phyloP scores from a whole-genome alignment of 345 rosid species.

The Brassica rapa region DNA sequence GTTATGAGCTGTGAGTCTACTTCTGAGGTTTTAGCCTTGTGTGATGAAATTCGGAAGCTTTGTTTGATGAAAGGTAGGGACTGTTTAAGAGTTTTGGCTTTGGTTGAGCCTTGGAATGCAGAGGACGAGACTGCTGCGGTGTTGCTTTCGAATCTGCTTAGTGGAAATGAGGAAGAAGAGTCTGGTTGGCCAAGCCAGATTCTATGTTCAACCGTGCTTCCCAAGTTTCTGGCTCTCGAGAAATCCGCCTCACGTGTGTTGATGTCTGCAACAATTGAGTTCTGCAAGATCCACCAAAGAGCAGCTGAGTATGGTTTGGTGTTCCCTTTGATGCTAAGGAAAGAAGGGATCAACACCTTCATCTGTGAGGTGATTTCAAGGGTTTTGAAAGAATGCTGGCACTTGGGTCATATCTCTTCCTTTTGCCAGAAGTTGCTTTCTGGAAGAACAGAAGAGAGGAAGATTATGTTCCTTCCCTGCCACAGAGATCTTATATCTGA shows the following conservation, averaged over 20 bases:
- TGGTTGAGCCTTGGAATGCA: constrained; percentile 73
- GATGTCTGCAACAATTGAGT: constrained; percentile 52
- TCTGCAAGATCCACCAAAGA: constrained; percentile 65
- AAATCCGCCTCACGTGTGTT: constrained; percentile 64
- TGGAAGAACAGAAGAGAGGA: constrained; percentile 49
- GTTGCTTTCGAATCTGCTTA: constrained; percentile 52
- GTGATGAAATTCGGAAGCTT: constrained; percentile 51
- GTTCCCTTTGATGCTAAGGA: constrained; percentile 56
- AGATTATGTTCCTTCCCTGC: constrained; percentile 54
- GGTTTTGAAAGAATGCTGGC: constrained; percentile 71
- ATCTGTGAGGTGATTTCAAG: constrained; percentile 58
- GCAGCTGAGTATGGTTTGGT: constrained; percentile 64
- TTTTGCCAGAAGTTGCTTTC: constrained; percentile 70
- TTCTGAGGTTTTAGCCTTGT: constrained; percentile 47
- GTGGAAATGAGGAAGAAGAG: constrained; percentile 46
- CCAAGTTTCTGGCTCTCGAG: constrained; percentile 62
- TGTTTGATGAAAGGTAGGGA: constrained; percentile 49
- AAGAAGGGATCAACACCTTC: constrained; percentile 61
- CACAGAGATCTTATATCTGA: constrained; percentile 53
- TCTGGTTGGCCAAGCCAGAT: constrained; percentile 70
- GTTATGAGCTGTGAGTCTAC: constrained; percentile 50
- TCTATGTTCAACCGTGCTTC: constrained; percentile 65
- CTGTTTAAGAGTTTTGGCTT: constrained; percentile 47
- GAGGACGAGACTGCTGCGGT: constrained; percentile 68
- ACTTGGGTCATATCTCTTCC: constrained; percentile 71